phyloP scores from a whole-genome alignment of 2,329 filamentous ascomycete genomes.

The Arthrobotrys conoides region DNA sequence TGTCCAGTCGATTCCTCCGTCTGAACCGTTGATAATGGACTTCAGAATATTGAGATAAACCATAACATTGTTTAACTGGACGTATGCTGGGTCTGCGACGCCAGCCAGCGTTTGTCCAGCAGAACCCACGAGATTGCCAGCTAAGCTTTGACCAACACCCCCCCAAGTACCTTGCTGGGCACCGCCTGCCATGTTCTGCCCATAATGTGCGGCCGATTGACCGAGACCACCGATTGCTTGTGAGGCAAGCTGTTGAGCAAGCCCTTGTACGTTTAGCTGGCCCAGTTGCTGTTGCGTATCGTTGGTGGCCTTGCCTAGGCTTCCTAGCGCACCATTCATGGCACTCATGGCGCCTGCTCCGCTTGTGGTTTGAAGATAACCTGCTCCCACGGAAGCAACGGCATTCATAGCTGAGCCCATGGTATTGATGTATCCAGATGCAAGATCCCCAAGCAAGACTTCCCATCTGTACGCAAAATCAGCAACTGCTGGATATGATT shows the following conservation, averaged over 20 bases:
- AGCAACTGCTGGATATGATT: not conserved
- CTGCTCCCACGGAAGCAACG: not conserved
- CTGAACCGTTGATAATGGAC: conserved; percentile 7
- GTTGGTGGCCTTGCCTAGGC: too few species aligned
- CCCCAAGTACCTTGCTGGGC: too few species aligned
- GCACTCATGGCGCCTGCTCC: not conserved
- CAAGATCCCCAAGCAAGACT: conserved; percentile 3
- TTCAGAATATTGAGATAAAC: conserved; percentile 6
- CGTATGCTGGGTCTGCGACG: conserved; percentile 14
- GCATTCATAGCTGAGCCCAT: conserved; percentile 2
- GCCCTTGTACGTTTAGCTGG: not conserved
- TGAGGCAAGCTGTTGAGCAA: not conserved
- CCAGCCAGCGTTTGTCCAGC: not conserved
- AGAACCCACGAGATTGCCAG: not conserved
- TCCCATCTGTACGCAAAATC: conserved; percentile 7
- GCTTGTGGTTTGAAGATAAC: not conserved
- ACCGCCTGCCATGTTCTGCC: not conserved
- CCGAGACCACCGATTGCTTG: not conserved
- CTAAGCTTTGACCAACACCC: not conserved
- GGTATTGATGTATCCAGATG: conserved; percentile 12
- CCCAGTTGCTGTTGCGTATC: not conserved
- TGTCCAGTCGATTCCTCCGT: conserved; percentile 16
- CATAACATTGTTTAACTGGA: conserved; percentile 12
- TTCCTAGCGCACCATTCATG: not conserved
- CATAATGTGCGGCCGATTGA: not conserved